phyloP scores from a whole-genome alignment of 148 eudicot species.

The Dianthus caryophyllus region DNA sequence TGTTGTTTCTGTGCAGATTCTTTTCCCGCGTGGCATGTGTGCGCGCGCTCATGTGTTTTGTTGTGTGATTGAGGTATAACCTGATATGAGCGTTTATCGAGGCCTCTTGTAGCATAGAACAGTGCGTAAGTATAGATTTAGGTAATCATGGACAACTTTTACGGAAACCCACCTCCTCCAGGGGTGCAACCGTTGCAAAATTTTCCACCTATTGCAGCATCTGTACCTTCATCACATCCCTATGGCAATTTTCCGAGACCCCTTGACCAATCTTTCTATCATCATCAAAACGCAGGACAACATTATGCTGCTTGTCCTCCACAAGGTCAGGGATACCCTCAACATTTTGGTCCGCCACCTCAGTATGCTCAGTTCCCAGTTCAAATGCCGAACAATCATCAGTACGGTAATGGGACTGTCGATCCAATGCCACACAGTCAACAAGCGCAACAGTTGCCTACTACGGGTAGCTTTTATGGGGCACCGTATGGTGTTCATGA shows the following conservation, averaged over 20 bases:
- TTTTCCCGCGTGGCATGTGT: neutral
- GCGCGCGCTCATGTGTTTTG: neutral
- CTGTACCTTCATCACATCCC: conserved; percentile 33
- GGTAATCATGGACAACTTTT: conserved; percentile 43
- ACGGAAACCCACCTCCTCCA: conserved; percentile 65
- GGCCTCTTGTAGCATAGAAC: neutral
- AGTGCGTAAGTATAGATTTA: neutral
- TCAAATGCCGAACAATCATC: conserved; percentile 35
- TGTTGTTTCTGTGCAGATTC: conserved; percentile 4
- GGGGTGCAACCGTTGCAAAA: conserved; percentile 50
- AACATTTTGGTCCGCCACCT: conserved; percentile 28
- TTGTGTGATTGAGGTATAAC: neutral
- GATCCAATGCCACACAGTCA: conserved; percentile 31
- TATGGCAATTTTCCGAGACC: conserved; percentile 32
- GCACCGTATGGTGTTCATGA: conserved; percentile 20
- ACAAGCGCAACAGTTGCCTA: conserved; percentile 29
- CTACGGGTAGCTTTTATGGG: conserved; percentile 11
- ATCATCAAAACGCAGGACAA: conserved; percentile 29
- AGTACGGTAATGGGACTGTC: conserved; percentile 27
- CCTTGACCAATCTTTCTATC: conserved; percentile 31
- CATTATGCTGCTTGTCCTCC: conserved; percentile 29
- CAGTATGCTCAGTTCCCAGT: conserved; percentile 32
- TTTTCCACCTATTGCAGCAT: conserved; percentile 13
- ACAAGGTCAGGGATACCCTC: conserved; percentile 32
- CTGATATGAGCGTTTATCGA: neutral